These are phyloP conservation scores for Fusarium pininemorale DNA, from an alignment of 2,329 filamentous ascomycete species.

Conservation along the genomic window DNA sequence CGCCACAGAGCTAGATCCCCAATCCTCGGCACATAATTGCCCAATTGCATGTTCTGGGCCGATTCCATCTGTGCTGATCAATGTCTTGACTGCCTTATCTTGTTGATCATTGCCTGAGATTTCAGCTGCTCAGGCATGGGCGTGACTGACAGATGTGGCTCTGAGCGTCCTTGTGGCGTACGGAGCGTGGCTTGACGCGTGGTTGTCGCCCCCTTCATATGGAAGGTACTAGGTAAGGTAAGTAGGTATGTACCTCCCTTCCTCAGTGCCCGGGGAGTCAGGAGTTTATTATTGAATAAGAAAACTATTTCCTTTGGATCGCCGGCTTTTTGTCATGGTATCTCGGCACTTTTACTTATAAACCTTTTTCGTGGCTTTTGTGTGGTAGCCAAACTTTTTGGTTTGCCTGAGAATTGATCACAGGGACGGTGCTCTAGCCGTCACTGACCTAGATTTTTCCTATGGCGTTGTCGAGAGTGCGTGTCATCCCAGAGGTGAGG, in stretches of 20 bases:
- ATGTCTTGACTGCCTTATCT: constrained; percentile 5
- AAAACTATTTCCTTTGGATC: not conserved
- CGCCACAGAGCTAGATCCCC: constrained; percentile 29
- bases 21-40: not conserved
- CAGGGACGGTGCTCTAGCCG: not conserved
- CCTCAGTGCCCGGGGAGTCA: not conserved
- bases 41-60: not conserved
- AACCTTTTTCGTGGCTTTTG: not conserved
- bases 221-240: too few relatives aligned
- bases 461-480: not conserved
- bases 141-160: not conserved
- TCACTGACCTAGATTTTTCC: not conserved
- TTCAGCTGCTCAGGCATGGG: not conserved
- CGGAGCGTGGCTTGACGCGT: constrained; percentile 31
- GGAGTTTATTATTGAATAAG: not conserved
- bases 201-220: constrained; percentile 21
- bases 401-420: not conserved
- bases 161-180: constrained; percentile 4
- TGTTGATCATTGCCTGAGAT: constrained; percentile 28
- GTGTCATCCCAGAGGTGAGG: not conserved
- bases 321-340: not conserved
- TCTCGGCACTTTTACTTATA: not conserved
- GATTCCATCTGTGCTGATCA: constrained; percentile 6
- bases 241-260: not conserved
- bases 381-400: constrained; percentile 1